A percentile compares a stretch with the other conserved stretches of the same genome.
Evolutionary conservation across 257 asterid species (phyloP).

Genomic region (Petunia secreta): DNA sequence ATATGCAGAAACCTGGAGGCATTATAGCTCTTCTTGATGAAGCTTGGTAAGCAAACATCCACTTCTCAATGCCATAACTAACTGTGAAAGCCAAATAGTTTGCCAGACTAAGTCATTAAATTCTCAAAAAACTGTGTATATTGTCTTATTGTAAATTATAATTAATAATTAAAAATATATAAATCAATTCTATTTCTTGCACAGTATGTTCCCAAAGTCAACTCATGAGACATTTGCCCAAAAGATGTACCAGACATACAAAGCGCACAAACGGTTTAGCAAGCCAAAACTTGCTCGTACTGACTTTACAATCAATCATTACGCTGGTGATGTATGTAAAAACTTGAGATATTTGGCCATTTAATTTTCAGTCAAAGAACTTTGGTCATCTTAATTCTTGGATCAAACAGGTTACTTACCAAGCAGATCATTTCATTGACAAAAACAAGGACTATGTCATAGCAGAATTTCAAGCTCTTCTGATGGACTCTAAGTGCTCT

Average conservation of each 20-base stretch:
- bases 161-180: constrained; percentile 20
- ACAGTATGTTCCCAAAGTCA: constrained; percentile 97
- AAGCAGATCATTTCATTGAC: constrained; percentile 91
- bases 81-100: constrained; percentile 14
- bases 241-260: constrained; percentile 95
- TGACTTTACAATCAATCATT: constrained; percentile 85
- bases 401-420: constrained; percentile 77
- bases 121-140: constrained; percentile 22
- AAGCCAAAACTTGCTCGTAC: constrained; percentile 93
- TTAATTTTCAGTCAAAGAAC: constrained; percentile 28
- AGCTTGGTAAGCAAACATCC: constrained; percentile 73
- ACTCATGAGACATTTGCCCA: constrained; percentile 96
- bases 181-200: constrained; percentile 40
- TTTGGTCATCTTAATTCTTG: constrained; percentile 33
- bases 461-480: constrained; percentile 92
- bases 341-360: constrained; percentile 18
- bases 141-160: constrained; percentile 6
- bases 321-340: constrained; percentile 93
- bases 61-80: constrained; percentile 16
- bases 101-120: constrained; percentile 15
- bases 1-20: constrained; percentile 95
- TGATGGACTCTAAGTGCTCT: constrained; percentile 70
- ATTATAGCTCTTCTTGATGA: constrained; percentile 96
- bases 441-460: constrained; percentile 93
- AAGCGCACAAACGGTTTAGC: constrained; percentile 85